Conservation (phyloP, 169 alveolate genomes). For the Miamiensis avidus region DNA sequence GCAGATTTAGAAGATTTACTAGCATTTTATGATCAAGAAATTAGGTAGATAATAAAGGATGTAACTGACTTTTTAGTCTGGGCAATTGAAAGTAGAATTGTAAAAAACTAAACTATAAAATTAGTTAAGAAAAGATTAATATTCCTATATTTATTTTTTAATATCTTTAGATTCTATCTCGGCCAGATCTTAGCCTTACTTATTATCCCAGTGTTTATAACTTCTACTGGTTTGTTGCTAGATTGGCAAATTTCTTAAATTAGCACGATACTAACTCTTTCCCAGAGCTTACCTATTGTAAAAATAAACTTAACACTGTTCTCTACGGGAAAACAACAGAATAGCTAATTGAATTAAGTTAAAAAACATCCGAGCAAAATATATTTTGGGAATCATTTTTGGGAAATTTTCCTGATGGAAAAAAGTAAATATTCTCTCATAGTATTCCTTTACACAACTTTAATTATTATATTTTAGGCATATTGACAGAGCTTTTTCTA, state of each 20-base stretch:
- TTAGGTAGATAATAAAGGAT: not conserved
- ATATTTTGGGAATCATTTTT: slow-evolving; percentile 14
- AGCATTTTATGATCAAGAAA: not conserved
- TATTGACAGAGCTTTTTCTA: slow-evolving; percentile 3
- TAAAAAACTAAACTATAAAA: too few species aligned
- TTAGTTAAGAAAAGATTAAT: too few species aligned
- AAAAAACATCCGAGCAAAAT: not conserved
- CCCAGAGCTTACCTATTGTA: not conserved
- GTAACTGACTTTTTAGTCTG: slow-evolving; percentile 2
- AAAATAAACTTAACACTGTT: not conserved
- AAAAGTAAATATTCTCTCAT: too few species aligned
- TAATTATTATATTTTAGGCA: too few species aligned
- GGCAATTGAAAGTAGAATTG: not conserved
- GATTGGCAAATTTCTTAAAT: not conserved
- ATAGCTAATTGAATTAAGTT: not conserved
- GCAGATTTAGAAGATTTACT: not conserved
- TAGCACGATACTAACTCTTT: not conserved
- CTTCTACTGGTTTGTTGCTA: slow-evolving; percentile 16
- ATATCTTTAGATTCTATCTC: too few species aligned
- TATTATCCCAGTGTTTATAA: slow-evolving; percentile 6
- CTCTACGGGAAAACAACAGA: not conserved
- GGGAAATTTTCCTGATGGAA: slow-evolving; percentile 3
- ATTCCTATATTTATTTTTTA: too few species aligned
- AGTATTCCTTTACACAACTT: too few species aligned
- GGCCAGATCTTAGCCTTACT: slow-evolving; percentile 2